phyloP scores from a whole-genome alignment of 345 rosid genomes.

The Acer campestre region DNA sequence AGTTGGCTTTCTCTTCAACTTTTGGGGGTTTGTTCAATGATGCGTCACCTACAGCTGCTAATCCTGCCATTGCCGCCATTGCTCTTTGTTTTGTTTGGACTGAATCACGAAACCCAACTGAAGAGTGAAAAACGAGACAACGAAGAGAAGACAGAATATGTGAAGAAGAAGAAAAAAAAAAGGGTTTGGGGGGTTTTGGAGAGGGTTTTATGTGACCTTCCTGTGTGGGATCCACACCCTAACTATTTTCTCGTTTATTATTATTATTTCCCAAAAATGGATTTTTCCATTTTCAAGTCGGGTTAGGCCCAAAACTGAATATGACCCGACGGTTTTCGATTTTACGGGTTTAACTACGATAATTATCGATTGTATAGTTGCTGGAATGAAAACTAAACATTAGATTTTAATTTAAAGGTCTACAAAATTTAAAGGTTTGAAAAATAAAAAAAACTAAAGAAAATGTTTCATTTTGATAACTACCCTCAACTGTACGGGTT shows the following conservation, averaged over 20 bases:
- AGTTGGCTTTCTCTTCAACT: constrained; percentile 62
- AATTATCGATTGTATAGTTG: no score
- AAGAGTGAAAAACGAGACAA: not conserved
- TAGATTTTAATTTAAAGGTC: no score
- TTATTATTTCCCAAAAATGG: no score
- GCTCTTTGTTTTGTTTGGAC: not conserved
- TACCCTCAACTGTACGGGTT: no score
- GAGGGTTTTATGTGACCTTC: constrained; percentile 18
- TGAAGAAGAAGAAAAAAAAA: not conserved
- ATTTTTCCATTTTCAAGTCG: no score
- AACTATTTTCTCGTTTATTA: not conserved
- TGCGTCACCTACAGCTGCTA: constrained; percentile 46
- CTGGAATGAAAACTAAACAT: no score
- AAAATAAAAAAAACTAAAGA: no score
- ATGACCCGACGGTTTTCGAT: no score
- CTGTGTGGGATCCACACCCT: constrained; percentile 9
- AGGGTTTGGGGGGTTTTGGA: constrained; percentile 9
- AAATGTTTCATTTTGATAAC: no score
- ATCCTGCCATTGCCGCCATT: constrained; percentile 56
- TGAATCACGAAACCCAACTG: not conserved
- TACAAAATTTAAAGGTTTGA: no score
- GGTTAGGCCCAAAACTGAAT: no score
- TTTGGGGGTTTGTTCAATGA: constrained; percentile 22
- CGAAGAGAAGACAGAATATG: not conserved
- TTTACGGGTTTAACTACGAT: no score